Evolutionary conservation across 371 early-diverging fungal species (phyloP), one percentile per base, ranked within the genome.

Genomic region (Synchytrium microbalum): DNA sequence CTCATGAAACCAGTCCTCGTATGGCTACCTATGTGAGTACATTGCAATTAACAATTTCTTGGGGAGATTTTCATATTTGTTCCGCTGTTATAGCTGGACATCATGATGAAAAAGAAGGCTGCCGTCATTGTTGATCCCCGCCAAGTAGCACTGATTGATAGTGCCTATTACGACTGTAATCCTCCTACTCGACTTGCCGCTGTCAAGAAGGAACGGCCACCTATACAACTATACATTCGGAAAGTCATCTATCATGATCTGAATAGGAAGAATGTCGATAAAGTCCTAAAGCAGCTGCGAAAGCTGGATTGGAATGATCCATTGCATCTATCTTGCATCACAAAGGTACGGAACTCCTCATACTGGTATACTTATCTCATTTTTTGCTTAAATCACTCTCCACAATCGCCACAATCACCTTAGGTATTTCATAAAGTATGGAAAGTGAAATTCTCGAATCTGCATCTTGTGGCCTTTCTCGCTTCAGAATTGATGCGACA

Each of bases 81-180:
- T 23, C 10, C 33, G 8, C 31, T 59, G 58, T n/a, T 69, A 28
- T 54, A 82, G 83, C 60, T 98, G 60, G 95, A 93, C 25, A 89
- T 91, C 2, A 77, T 95, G 69, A 86, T 89, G 84, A 80, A 91
- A 32, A 95, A 95, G 71, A 91, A 91, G 64, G 84, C 81, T 1
- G 87, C 84, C 13, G 83, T 87, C 54, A 86, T 89, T 68, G 67
- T 95, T 30, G 97, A 98, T 69, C 88, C 81, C 57, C 84, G 93
- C 10, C 88, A 89, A 38, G 67, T 80, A 3, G 65, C 93, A 59
- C 88, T 97, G 86, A 86, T 98, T 38, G 95, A 96, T 32, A 95
- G 93, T 69, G 96, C 96, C 0, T 92, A 86, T 65, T 90, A 90
- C 68, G 88, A 87, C 69, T 93, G 92, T 64, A 88, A 91, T 69